These are phyloP conservation scores for Crithidia fasciculata DNA, from an alignment of 208 protist species.

Conservation along the genomic window DNA sequence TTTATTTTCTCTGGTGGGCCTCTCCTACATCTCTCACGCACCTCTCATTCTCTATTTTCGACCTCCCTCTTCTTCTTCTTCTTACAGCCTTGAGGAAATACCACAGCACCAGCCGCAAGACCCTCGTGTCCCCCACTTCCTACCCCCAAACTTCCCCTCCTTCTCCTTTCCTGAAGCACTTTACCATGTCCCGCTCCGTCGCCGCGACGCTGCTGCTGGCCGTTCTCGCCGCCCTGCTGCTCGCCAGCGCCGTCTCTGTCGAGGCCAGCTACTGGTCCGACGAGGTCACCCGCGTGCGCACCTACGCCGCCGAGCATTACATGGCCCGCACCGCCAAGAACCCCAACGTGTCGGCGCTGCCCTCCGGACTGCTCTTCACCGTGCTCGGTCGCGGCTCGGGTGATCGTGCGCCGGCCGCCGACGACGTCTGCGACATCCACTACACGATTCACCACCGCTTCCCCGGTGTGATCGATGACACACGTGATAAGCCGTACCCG, in stretches of 20 bases:
- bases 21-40: too few relatives aligned
- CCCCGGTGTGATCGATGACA: slow-evolving; percentile 61
- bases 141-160: background rate
- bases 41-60: too few relatives aligned
- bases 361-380: slow-evolving; percentile 76
- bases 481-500: slow-evolving; percentile 53
- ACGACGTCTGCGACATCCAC: slow-evolving; percentile 74
- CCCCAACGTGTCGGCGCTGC: slow-evolving; percentile 63
- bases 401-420: slow-evolving; percentile 43
- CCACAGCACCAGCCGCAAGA: too few relatives aligned
- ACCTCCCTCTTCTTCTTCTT: background rate
- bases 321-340: slow-evolving; percentile 41
- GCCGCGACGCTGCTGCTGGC: background rate
- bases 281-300: slow-evolving; percentile 57
- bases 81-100: too few relatives aligned
- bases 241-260: slow-evolving; percentile 19
- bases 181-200: slow-evolving; percentile 11
- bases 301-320: slow-evolving; percentile 48
- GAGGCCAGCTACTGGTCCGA: slow-evolving; percentile 43
- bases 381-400: slow-evolving; percentile 54
- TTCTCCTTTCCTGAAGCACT: background rate
- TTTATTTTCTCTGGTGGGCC: too few relatives aligned
- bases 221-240: slow-evolving; percentile 11
- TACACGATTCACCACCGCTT: slow-evolving; percentile 69
- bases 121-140: too few relatives aligned